phyloP scores from a whole-genome alignment of 1,284 basidiomycete genomes.

The Fomitopsis betulina region DNA sequence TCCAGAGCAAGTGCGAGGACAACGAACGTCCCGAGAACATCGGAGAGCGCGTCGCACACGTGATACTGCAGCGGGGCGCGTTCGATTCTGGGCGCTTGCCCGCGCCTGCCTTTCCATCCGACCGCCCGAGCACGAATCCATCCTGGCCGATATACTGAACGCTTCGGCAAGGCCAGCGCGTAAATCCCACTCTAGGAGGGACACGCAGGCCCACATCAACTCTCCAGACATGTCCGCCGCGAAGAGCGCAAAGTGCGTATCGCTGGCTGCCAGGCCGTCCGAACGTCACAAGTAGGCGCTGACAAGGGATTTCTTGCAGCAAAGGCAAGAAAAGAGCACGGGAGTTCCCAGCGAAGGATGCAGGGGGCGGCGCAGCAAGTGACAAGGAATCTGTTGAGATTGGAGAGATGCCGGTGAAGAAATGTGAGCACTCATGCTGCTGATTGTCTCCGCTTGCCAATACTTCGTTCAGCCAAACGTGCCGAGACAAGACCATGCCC shows the following conservation, averaged over 20 bases:
- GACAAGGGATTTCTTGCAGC: background rate
- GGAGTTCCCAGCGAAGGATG: slow-evolving; percentile 9
- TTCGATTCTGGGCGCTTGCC: slow-evolving; percentile 6
- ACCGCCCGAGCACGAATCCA: slow-evolving; percentile 10
- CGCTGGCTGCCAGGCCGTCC: slow-evolving; percentile 3
- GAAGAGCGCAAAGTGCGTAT: slow-evolving; percentile 21
- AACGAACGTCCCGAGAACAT: background rate
- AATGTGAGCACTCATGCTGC: slow-evolving; percentile 15
- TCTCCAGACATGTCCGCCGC: slow-evolving; percentile 18
- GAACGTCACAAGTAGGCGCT: background rate
- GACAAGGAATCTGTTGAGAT: background rate
- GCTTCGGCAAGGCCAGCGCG: background rate
- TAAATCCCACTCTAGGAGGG: background rate
- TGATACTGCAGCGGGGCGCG: slow-evolving; percentile 1
- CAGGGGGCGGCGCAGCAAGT: slow-evolving; percentile 4
- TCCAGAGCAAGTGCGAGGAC: background rate
- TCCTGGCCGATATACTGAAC: background rate
- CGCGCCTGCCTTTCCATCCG: slow-evolving; percentile 16
- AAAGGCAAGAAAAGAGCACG: slow-evolving; percentile 21
- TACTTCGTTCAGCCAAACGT: slow-evolving; percentile 45
- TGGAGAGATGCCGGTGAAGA: slow-evolving; percentile 22
- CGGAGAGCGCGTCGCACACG: background rate
- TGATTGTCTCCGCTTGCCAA: background rate
- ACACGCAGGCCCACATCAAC: background rate
- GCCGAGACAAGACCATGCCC: slow-evolving; percentile 72